Evolutionary conservation across 208 protist species (phyloP).

Genomic region (Leishmania guyanensis): DNA sequence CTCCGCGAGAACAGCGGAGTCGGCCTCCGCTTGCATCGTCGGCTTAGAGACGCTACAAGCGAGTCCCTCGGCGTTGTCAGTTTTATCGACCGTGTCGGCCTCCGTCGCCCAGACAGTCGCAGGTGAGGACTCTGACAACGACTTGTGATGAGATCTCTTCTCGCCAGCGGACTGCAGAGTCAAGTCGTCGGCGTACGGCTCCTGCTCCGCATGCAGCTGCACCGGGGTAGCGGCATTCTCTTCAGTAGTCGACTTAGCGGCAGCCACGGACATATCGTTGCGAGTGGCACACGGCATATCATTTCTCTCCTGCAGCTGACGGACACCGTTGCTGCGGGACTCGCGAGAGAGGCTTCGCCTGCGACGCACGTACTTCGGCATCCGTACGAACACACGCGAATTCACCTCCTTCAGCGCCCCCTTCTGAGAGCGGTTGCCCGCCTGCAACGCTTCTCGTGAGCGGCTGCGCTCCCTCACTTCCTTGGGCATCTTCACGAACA

Average conservation of each 20-base stretch:
- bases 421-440: not conserved
- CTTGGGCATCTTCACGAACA: slow-evolving; percentile 2
- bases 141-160: not conserved
- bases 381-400: slow-evolving; percentile 22
- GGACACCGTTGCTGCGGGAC: slow-evolving; percentile 4
- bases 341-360: slow-evolving; percentile 20
- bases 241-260: not conserved
- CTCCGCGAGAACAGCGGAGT: not conserved
- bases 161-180: not conserved
- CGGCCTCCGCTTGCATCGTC: not conserved
- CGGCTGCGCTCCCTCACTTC: not conserved
- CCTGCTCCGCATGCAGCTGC: not conserved
- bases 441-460: not conserved
- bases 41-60: not conserved
- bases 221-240: not conserved
- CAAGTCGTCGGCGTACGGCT: not conserved
- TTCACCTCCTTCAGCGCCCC: not conserved
- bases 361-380: slow-evolving; percentile 29
- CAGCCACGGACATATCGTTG: not conserved
- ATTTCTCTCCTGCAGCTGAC: not conserved
- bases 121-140: not conserved
- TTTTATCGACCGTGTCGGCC: not conserved
- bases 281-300: not conserved
- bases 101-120: not conserved
- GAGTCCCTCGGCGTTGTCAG: not conserved